Conservation (phyloP, 2,329 filamentous ascomycete species). For the Verticillium nonalfalfae region DNA sequence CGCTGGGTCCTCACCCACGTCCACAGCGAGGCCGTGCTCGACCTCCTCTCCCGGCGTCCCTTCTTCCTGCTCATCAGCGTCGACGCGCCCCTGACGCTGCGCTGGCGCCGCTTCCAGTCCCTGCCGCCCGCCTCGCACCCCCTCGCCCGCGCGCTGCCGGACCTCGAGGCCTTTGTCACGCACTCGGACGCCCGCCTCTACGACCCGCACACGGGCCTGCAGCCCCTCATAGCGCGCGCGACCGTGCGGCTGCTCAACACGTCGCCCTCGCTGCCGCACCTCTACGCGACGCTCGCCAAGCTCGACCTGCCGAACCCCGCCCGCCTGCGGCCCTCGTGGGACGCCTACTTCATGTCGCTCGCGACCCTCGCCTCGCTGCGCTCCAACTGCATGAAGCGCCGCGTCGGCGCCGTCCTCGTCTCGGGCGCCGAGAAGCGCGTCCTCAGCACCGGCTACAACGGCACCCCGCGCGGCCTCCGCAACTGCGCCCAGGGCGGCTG, state of each 20-base stretch:
- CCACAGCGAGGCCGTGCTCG: slow-evolving; percentile 63
- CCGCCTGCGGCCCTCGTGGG: slow-evolving; percentile 85
- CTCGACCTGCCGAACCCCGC: slow-evolving; percentile 73
- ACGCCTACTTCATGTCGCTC: slow-evolving; percentile 97
- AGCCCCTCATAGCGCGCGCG: slow-evolving; percentile 73
- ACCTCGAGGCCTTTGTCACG: slow-evolving; percentile 49
- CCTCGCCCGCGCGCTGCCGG: slow-evolving; percentile 2
- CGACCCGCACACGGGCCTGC: slow-evolving; percentile 54
- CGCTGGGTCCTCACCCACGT: slow-evolving; percentile 85
- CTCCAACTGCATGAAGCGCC: slow-evolving; percentile 96
- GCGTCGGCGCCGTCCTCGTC: slow-evolving; percentile 91
- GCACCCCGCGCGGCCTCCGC: slow-evolving; percentile 79
- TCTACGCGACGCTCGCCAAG: slow-evolving; percentile 65
- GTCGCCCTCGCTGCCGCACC: slow-evolving; percentile 61
- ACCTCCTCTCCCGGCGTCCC: slow-evolving; percentile 70
- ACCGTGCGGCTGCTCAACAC: slow-evolving; percentile 84
- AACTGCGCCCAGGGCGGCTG: slow-evolving; percentile 96
- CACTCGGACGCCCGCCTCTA: slow-evolving; percentile 73
- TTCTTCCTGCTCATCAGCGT: slow-evolving; percentile 93
- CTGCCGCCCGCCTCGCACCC: not conserved
- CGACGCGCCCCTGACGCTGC: slow-evolving; percentile 78
- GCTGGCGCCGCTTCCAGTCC: slow-evolving; percentile 70
- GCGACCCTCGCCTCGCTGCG: slow-evolving; percentile 84
- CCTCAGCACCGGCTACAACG: slow-evolving; percentile 94
- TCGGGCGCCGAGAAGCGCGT: slow-evolving; percentile 67